Evolutionary conservation across 345 rosid genomes (phyloP).

Genomic region (Citrus cavaleriei): DNA sequence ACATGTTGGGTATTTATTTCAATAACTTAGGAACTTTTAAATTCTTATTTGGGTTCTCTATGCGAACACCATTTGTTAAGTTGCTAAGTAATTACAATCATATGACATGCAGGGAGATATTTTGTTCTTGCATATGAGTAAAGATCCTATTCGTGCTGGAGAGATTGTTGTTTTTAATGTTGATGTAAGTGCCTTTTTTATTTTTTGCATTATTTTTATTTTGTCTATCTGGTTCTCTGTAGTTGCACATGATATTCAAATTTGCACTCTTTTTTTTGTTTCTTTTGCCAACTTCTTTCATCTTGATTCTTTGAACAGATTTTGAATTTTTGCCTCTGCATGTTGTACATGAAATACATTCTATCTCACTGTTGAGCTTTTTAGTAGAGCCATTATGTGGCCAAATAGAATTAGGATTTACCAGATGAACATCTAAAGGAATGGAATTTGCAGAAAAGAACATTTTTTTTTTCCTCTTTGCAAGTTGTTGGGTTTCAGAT

Average conservation of each 20-base stretch:
- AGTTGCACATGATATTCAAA: not conserved
- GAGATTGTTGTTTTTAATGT: conserved; percentile 95
- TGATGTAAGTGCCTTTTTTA: conserved; percentile 51
- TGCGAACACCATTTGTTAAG: not conserved
- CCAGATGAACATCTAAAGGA: not conserved
- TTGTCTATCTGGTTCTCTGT: not conserved
- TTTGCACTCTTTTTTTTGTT: not conserved
- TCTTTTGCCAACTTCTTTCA: not conserved
- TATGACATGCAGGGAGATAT: conserved; percentile 75
- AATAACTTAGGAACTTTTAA: not conserved
- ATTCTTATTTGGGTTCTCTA: not conserved
- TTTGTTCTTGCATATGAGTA: conserved; percentile 85
- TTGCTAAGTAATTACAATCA: conserved; percentile 7
- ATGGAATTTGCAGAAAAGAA: not conserved
- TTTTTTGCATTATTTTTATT: not conserved
- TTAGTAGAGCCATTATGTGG: not conserved
- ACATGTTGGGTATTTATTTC: conserved; percentile 2
- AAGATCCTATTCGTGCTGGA: conserved; percentile 93
- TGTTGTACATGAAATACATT: not conserved
- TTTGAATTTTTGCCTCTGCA: not conserved
- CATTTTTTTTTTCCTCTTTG: too few species aligned
- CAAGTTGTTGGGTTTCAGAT: not conserved
- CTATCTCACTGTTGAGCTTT: not conserved
- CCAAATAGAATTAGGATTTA: not conserved
- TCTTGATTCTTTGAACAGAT: not conserved